phyloP scores from a whole-genome alignment of 257 asterid genomes.

The Salvia miltiorrhiza region DNA sequence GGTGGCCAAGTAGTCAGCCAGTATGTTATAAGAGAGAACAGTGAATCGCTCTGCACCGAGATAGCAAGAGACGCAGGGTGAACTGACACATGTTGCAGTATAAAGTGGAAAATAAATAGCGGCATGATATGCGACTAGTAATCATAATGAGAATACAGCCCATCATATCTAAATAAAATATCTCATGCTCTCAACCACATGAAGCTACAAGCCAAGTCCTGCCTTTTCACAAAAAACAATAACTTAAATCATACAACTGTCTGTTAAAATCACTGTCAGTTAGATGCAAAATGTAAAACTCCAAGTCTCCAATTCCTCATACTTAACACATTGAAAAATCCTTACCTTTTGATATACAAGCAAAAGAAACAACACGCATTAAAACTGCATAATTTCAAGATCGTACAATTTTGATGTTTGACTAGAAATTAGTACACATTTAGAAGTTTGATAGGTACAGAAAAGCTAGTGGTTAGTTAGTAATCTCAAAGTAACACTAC shows the following conservation, averaged over 20 bases:
- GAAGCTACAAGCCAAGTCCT: slow-evolving; percentile 8
- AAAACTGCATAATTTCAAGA: not conserved
- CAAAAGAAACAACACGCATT: not conserved
- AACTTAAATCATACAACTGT: not conserved
- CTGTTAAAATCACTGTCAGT: no score
- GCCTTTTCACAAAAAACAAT: not conserved
- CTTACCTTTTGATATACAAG: not conserved
- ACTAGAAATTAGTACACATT: not conserved
- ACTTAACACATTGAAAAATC: not conserved
- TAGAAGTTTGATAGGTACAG: not conserved
- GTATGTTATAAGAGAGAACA: slow-evolving; percentile 83
- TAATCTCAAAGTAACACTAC: not conserved
- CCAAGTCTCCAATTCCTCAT: not conserved
- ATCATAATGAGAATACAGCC: slow-evolving; percentile 1
- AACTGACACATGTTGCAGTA: not conserved
- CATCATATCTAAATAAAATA: not conserved
- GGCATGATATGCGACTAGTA: not conserved
- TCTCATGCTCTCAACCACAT: slow-evolving; percentile 4
- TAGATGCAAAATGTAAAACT: not conserved
- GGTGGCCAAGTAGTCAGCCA: slow-evolving; percentile 81
- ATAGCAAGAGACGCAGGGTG: slow-evolving; percentile 19
- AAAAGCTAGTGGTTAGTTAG: not conserved
- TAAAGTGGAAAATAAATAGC: not conserved
- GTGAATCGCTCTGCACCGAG: slow-evolving; percentile 68
- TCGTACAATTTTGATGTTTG: not conserved